Base-by-base conservation (phyloP, 2,329 filamentous ascomycete genomes). In the Fusarium liriodendri region DNA sequence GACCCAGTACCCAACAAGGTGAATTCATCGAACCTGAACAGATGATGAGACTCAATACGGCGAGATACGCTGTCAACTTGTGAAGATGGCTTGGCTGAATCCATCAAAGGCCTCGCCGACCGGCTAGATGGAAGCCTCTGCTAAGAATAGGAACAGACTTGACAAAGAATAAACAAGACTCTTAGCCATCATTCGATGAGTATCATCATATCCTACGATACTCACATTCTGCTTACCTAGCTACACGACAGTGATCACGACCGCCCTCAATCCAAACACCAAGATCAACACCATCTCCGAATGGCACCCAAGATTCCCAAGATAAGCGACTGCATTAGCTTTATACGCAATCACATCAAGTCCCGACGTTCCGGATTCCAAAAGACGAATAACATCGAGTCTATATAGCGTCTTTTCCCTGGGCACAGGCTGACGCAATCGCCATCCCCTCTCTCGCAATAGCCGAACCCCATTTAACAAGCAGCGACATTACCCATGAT, bases 381-480 rank as follows among this genome's bases (percentile, higher is more conserved):
- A 37, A 59, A 33, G 27, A 7, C 57, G 57, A 59, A 59, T 59
- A 29, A 59, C n/a, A n/a, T 32, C 33, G 37, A 29, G 10, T 8
- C 22, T 4, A 59, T 59, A 59, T 59, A 37, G 57, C 57, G 57
- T 59, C 25, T 59, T 42, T 25, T 29, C 57, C n/a, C 54, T 38
- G 32, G 54, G 33, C 54, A 58, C 14, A 35, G 33, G n/a, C 70
- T 72, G 70, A 72, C 70, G 67, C 70, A 66, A 72, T 72, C 67
- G 55, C 47, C 67, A 65, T 63, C 35, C n/a, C 50, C 61, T 68
- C 61, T 67, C 67, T 72, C 70, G 70, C 67, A 60, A 72, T 72
- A 38, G 27, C 47, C 57, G 14, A 50, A 35, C 45, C 40, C 33
- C 42, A 52, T 65, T 70, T 62, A 70, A 65, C 55, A 11, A 54